Conservation (phyloP, 2,329 filamentous ascomycete genomes). For the Chaetomium sp. region DNA sequence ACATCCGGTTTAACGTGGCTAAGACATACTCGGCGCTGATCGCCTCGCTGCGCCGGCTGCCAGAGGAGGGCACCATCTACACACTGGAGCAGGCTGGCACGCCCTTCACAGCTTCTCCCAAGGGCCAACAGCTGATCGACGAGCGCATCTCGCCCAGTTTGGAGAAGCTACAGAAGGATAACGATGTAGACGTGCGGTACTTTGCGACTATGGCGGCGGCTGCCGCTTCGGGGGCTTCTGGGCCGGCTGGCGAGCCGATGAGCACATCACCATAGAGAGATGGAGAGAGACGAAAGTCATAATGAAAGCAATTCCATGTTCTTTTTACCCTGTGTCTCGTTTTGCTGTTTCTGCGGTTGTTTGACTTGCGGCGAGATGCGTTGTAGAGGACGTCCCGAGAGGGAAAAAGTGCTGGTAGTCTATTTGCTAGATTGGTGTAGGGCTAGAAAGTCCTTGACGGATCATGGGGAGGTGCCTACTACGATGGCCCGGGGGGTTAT, state of each 20-base stretch:
- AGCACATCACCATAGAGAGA: conserved; percentile 55
- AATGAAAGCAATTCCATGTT: conserved; percentile 45
- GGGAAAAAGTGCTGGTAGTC: background rate
- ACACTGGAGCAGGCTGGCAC: conserved; percentile 73
- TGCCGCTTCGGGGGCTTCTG: conserved; percentile 39
- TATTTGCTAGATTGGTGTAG: no score
- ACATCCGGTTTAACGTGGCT: conserved; percentile 98
- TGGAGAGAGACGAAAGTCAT: conserved; percentile 21
- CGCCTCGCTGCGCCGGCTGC: conserved; percentile 83
- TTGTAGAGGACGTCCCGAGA: background rate
- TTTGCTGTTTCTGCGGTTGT: background rate
- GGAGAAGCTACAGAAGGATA: conserved; percentile 92
- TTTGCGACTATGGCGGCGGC: conserved; percentile 87
- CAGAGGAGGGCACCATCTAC: conserved; percentile 79
- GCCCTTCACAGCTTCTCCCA: conserved; percentile 57
- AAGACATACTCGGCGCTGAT: conserved; percentile 93
- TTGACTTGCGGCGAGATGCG: background rate
- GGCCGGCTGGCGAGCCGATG: conserved; percentile 50
- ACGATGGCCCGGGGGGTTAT: no score
- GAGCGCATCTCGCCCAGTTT: conserved; percentile 82
- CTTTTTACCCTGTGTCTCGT: conserved; percentile 31
- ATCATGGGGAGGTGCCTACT: no score
- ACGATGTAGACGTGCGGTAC: conserved; percentile 96
- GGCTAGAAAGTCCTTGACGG: no score
- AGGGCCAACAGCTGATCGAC: conserved; percentile 73